A percentile compares a stretch with the other conserved stretches of the same genome.
Conservation (phyloP, 2,329 filamentous ascomycete genomes). For the Diplocarpon rosae region DNA sequence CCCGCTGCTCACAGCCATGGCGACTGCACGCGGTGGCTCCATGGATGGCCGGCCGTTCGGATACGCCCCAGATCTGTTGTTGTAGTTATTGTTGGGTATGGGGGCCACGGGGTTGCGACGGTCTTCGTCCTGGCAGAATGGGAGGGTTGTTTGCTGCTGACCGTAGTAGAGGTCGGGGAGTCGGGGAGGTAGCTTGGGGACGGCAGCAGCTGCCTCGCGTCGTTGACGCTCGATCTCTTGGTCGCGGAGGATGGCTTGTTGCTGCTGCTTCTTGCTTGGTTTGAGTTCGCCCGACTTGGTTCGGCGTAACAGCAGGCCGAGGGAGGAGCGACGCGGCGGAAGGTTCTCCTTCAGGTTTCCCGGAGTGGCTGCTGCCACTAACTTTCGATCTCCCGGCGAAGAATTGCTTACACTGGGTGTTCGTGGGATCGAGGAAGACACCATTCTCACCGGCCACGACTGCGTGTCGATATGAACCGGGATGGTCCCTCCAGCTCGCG, state of each 20-base stretch:
- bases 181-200: slow-evolving; percentile 49
- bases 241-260: slow-evolving; percentile 32
- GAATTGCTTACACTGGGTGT: too few relatives aligned
- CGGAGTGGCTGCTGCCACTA: neutral
- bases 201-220: slow-evolving; percentile 41
- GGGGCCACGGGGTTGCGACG: slow-evolving; percentile 52
- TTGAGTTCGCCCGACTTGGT: slow-evolving; percentile 45
- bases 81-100: slow-evolving; percentile 37
- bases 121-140: slow-evolving; percentile 48
- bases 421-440: too few relatives aligned
- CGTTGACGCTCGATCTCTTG: slow-evolving; percentile 43
- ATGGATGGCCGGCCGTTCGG: slow-evolving; percentile 38
- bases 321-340: neutral
- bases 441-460: too few relatives aligned
- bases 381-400: too few relatives aligned
- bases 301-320: neutral
- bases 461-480: too few relatives aligned
- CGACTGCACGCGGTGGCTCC: slow-evolving; percentile 35
- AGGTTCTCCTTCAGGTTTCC: neutral
- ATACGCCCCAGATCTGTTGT: slow-evolving; percentile 29
- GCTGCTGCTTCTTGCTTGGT: slow-evolving; percentile 49
- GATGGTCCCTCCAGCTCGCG: too few relatives aligned
- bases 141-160: slow-evolving; percentile 20
- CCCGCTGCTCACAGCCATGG: slow-evolving; percentile 25
- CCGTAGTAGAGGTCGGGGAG: slow-evolving; percentile 38